Conservation (phyloP, 805 yeast genomes). For the Starmerella powellii region DNA sequence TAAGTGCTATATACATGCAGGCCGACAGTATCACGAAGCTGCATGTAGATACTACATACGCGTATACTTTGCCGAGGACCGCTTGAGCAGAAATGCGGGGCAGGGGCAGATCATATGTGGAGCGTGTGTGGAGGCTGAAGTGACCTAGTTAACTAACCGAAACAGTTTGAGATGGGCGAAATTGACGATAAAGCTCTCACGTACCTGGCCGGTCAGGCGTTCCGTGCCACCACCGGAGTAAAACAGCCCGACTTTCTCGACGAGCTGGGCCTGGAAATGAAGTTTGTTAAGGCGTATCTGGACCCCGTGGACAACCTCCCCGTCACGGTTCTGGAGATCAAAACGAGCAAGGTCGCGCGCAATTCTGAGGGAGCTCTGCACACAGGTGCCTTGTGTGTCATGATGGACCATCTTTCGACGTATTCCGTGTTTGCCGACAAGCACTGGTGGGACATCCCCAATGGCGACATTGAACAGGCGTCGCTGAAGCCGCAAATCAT, state of each 20-base stretch:
- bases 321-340: conserved; percentile 8
- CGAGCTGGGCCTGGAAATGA: conserved; percentile 4
- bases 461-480: conserved; percentile 1
- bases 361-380: conserved; percentile 8
- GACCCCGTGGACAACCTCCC: conserved; percentile 16
- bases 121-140: too few relatives aligned
- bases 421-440: conserved; percentile 9
- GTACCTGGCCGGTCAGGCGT: conserved; percentile 6
- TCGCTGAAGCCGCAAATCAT: conserved; percentile 1
- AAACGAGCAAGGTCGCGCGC: background rate
- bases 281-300: conserved; percentile 7
- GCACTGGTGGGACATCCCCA: conserved; percentile 9
- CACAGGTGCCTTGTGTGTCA: conserved; percentile 14
- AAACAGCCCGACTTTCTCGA: conserved; percentile 9
- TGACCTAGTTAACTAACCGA: too few relatives aligned
- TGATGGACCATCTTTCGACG: conserved; percentile 17
- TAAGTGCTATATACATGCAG: too few relatives aligned
- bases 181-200: background rate
- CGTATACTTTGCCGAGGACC: too few relatives aligned
- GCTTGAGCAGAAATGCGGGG: too few relatives aligned
- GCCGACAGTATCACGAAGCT: too few relatives aligned
- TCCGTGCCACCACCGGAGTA: conserved; percentile 18
- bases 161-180: background rate
- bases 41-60: too few relatives aligned
- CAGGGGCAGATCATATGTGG: too few relatives aligned